Evolutionary conservation across 192 early-diverging fungal genomes (phyloP).

Genomic region (Geranomyces michiganensis): DNA sequence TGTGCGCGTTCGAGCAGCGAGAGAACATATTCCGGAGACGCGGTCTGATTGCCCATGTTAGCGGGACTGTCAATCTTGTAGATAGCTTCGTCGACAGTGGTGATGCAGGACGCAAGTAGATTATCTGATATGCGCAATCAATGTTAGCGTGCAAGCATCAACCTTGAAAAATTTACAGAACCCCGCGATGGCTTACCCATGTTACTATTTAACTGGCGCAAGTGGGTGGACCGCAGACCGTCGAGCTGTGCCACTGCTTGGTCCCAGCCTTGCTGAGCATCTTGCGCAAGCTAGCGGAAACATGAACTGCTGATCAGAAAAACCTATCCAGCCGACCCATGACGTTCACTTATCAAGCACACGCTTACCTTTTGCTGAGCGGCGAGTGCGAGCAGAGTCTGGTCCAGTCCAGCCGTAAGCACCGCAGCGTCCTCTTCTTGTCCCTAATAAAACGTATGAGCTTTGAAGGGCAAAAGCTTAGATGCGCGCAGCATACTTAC

Average conservation of each 20-base stretch:
- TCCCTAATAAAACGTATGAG: slow-evolving; percentile 19
- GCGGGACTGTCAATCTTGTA: slow-evolving; percentile 83
- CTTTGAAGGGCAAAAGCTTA: too few relatives aligned
- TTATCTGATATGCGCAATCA: slow-evolving; percentile 58
- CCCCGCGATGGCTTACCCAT: slow-evolving; percentile 43
- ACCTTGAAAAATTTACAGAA: background rate
- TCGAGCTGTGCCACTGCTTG: background rate
- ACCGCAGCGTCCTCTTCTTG: slow-evolving; percentile 55
- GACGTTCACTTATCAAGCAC: background rate
- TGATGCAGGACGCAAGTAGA: slow-evolving; percentile 82
- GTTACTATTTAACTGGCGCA: slow-evolving; percentile 41
- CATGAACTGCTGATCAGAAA: background rate
- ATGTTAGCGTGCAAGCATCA: background rate
- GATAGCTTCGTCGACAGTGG: slow-evolving; percentile 86
- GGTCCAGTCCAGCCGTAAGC: slow-evolving; percentile 56
- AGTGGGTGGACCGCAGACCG: slow-evolving; percentile 40
- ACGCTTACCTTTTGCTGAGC: slow-evolving; percentile 52
- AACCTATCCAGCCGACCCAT: background rate
- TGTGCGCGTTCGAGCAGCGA: slow-evolving; percentile 86
- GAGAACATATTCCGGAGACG: slow-evolving; percentile 88
- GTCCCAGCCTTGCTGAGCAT: slow-evolving; percentile 18
- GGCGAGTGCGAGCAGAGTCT: slow-evolving; percentile 53
- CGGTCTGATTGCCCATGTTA: slow-evolving; percentile 82
- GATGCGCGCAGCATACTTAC: slow-evolving; percentile 26
- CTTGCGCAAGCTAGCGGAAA: slow-evolving; percentile 18